Evolutionary conservation across 2,329 filamentous ascomycete genomes (phyloP), one percentile per base, ranked within the genome.

Genomic region (Ophiostoma pallidulum): DNA sequence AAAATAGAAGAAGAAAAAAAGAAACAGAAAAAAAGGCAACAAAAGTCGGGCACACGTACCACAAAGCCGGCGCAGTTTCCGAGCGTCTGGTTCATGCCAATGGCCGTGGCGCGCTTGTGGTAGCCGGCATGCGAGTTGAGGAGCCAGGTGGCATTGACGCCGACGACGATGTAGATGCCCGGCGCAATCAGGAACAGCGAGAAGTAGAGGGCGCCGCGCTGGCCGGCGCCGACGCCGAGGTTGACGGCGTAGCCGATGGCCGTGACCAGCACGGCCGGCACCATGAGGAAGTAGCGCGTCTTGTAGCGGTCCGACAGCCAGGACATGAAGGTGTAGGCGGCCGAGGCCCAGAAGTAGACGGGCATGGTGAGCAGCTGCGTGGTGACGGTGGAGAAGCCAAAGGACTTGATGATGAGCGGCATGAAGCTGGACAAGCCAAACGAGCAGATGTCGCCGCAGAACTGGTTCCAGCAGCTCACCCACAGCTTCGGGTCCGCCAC

Each of bases 361-460:
- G 82, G 82, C 18, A 85, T 78, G 0, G 81, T 86, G 37, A 86
- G 67, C 35, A 78, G 77, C 58, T 86, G 82, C 54, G 80, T 69
- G 0, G 77, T 69, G 0, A 66, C 66, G 0, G 70, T 67, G 62
- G 77, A 82, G 4, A 59, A 60, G 3, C 80, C 77, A 50, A 85
- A 74, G 45, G 72, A 66, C 19, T 38, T 38, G 59, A 86, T 84
- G 53, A 86, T 86, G 1, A 79, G 83, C 0, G 82, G 82, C 31
- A 86, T 63, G 58, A 85, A 86, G 1, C 78, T 82, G 47, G 70
- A 75, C 59, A 77, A 84, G 2, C 79, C 79, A 24, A 29, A 38
- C 2, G 38, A 16, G 5, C 29, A 10, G n/a, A 38, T n/a, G 24
- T 38, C 42, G 22, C 37, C 20, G 59, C 84, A 85, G 1, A 85